phyloP scores from a whole-genome alignment of 2,329 filamentous ascomycete species.

The Pseudogymnoascus pannorum region DNA sequence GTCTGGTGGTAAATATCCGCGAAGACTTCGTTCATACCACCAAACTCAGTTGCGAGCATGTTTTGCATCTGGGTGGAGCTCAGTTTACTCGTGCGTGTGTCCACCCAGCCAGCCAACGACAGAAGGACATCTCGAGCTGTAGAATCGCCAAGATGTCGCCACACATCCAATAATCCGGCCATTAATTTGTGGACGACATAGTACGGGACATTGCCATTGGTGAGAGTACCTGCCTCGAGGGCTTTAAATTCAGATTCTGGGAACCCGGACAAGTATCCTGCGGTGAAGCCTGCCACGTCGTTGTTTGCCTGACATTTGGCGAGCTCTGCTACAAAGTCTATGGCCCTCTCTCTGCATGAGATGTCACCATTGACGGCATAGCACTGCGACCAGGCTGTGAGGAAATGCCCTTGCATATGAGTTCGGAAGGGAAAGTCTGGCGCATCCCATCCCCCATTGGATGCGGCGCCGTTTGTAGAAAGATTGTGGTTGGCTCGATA shows the following conservation, averaged over 20 bases:
- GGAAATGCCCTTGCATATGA: conserved; percentile 44
- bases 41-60: conserved; percentile 43
- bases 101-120: conserved; percentile 41
- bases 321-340: conserved; percentile 33
- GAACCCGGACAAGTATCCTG: conserved; percentile 44
- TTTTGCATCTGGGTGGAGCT: conserved; percentile 40
- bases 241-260: conserved; percentile 43
- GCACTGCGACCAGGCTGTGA: conserved; percentile 44
- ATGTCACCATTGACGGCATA: conserved; percentile 34
- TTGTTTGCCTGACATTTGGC: conserved; percentile 47
- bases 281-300: conserved; percentile 34
- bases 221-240: conserved; percentile 37
- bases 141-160: conserved; percentile 36
- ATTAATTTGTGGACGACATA: conserved; percentile 44
- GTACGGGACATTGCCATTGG: conserved; percentile 45
- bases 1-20: conserved; percentile 41
- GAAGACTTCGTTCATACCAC: conserved; percentile 47
- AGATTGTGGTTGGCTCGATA: conserved; percentile 41
- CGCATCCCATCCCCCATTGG: conserved; percentile 46
- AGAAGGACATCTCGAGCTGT: conserved; percentile 39
- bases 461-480: conserved; percentile 37
- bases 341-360: conserved; percentile 39
- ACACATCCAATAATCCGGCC: conserved; percentile 40
- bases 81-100: conserved; percentile 37
- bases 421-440: conserved; percentile 46